These are phyloP conservation scores for Casaregolazyma lundiana DNA, from an alignment of 1,139 yeast species.

Conservation along the genomic window DNA sequence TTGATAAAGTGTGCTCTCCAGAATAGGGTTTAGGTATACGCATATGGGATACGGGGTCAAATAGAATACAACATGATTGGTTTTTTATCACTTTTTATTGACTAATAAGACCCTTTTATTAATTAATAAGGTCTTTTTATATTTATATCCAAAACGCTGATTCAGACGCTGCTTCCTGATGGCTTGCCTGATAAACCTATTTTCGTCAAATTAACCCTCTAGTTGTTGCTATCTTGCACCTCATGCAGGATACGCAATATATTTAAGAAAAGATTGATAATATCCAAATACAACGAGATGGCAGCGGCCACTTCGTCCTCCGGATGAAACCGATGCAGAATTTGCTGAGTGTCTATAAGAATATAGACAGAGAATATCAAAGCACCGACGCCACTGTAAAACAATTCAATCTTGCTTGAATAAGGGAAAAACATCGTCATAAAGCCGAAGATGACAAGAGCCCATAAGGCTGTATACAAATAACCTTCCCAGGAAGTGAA, in stretches of 20 bases:
- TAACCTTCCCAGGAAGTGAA: conserved; percentile 69
- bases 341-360: conserved; percentile 74
- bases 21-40: conserved; percentile 2
- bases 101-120: conserved; percentile 1
- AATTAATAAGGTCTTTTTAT: neutral
- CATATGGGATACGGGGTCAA: neutral
- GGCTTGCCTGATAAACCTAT: too few relatives aligned
- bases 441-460: conserved; percentile 68
- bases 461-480: conserved; percentile 49
- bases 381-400: conserved; percentile 73
- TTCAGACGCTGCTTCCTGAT: too few relatives aligned
- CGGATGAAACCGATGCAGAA: conserved; percentile 74
- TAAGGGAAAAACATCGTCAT: conserved; percentile 65
- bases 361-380: conserved; percentile 67
- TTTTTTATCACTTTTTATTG: too few relatives aligned
- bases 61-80: too few relatives aligned
- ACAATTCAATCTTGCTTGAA: conserved; percentile 49
- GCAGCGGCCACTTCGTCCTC: conserved; percentile 85
- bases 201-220: too few relatives aligned
- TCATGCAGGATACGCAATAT: conserved; percentile 64
- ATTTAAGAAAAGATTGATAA: conserved; percentile 72
- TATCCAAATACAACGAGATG: conserved; percentile 71
- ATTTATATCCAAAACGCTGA: neutral
- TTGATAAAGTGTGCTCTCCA: conserved; percentile 35
- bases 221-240: conserved; percentile 38